Base-by-base conservation (phyloP, 805 yeast species). In the Candida easanensis region DNA sequence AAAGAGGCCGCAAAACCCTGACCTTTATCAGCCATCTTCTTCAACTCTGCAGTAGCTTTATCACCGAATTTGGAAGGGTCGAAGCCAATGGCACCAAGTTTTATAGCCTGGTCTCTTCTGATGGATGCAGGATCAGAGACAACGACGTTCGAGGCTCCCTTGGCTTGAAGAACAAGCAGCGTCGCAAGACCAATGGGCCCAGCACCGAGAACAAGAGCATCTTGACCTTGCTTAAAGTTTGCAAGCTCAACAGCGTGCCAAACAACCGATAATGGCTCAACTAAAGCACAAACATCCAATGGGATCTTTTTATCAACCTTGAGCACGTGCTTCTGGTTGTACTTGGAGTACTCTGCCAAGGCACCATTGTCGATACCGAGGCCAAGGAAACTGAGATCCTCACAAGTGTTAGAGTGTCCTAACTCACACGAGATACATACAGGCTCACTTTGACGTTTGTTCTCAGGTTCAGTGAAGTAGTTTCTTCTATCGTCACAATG, bases 141-240 rank as follows among this genome's bases (percentile, higher is more conserved):
- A 15, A 80, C 80, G 57, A 79, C 69, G 26, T 57, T 62, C 13
- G 70, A 64, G 2, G 73, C 74, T 15, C 62, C 62, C 48, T 73
- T 72, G 4, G 79, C 81, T 48, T 73, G 69, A 42, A 74, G 56
- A 11, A 78, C 80, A 35, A 79, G 61, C n/a, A 78, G 65, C 4
- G 81, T 70, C 15, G 83, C 76, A 17, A 80, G 61, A 8, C 85
- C 84, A 56, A 80, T 79, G 19, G 84, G 82, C 4, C 85, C 85
- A 22, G 79, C 77, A 25, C 84, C 84, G n/a, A 80, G 55, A n/a
- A 80, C 75, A 37, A 79, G 61, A 4, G 76, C 78, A 21, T 67
- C 56, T 27, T 68, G 65, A 21, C 80, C 81, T 19, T 55, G 61
- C 43, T 64, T 56, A 52, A 76, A 73, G n/a, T 53, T 54, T 0